Conservation (phyloP, 1,284 basidiomycete genomes). For the Trichosporon inkin region DNA sequence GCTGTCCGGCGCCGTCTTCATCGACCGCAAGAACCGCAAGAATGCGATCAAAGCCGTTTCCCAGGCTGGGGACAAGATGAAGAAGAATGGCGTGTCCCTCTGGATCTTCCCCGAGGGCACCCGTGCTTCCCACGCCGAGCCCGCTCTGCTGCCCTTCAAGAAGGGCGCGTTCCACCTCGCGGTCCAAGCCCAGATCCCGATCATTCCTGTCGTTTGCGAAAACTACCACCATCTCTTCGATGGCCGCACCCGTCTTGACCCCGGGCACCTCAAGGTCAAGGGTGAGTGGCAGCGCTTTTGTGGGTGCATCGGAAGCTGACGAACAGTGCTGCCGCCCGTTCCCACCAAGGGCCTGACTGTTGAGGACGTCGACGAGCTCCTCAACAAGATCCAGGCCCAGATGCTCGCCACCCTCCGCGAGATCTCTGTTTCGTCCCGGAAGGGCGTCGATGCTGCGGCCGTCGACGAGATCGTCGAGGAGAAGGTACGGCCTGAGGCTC, state of each 20-base stretch:
- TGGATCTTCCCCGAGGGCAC: slow-evolving; percentile 95
- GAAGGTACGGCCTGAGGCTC: background rate
- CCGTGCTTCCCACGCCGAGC: slow-evolving; percentile 64
- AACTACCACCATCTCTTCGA: slow-evolving; percentile 84
- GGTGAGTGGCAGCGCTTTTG: slow-evolving; percentile 56
- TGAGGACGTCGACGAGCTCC: slow-evolving; percentile 51
- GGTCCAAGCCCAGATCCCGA: slow-evolving; percentile 72
- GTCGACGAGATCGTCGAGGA: background rate
- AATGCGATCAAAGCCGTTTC: slow-evolving; percentile 71
- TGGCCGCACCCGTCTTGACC: slow-evolving; percentile 69
- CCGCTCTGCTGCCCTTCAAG: slow-evolving; percentile 81
- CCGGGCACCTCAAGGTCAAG: slow-evolving; percentile 72
- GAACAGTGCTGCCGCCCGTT: slow-evolving; percentile 58
- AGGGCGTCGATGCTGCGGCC: background rate
- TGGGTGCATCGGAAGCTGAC: slow-evolving; percentile 47
- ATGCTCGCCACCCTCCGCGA: slow-evolving; percentile 51
- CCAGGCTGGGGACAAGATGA: slow-evolving; percentile 78
- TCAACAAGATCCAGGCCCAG: slow-evolving; percentile 47
- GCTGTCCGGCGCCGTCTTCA: slow-evolving; percentile 86
- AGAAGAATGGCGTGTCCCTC: slow-evolving; percentile 62
- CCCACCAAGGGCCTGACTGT: slow-evolving; percentile 51
- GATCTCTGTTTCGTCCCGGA: slow-evolving; percentile 30
- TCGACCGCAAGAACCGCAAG: slow-evolving; percentile 78
- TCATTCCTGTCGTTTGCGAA: slow-evolving; percentile 87
- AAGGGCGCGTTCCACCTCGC: slow-evolving; percentile 98